phyloP scores from a whole-genome alignment of 768 basidiomycete species.

The Boletus edulis region DNA sequence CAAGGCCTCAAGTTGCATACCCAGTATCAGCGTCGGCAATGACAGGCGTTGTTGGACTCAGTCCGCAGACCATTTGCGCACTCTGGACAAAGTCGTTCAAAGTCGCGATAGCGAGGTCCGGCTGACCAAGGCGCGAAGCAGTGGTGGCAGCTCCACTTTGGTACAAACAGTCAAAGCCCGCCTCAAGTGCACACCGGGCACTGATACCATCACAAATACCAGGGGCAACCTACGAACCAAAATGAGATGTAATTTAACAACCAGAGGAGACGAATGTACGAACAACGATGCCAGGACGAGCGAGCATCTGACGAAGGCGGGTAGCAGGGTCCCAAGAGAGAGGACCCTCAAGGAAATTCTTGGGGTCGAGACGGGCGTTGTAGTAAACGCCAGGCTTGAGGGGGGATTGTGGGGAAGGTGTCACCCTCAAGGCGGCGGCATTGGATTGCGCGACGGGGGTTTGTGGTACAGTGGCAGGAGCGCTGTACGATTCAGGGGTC shows the following conservation, averaged over 20 bases:
- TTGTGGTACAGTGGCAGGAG: not conserved
- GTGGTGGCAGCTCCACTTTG: slow-evolving; percentile 83
- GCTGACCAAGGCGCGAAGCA: slow-evolving; percentile 72
- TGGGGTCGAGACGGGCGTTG: slow-evolving; percentile 67
- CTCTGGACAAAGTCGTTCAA: slow-evolving; percentile 73
- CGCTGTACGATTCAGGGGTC: slow-evolving; percentile 2
- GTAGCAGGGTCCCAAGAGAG: slow-evolving; percentile 68
- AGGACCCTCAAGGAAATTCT: slow-evolving; percentile 66
- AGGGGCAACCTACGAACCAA: slow-evolving; percentile 55
- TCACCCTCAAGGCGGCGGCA: not conserved
- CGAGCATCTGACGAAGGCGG: slow-evolving; percentile 66
- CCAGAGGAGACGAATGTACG: slow-evolving; percentile 20
- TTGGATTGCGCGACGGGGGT: slow-evolving; percentile 5
- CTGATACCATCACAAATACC: slow-evolving; percentile 81
- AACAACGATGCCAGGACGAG: slow-evolving; percentile 74
- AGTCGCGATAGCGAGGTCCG: slow-evolving; percentile 78
- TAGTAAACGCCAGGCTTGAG: slow-evolving; percentile 43
- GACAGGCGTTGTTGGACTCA: slow-evolving; percentile 64
- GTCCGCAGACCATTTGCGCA: slow-evolving; percentile 66
- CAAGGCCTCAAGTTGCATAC: slow-evolving; percentile 29
- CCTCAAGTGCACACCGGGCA: slow-evolving; percentile 75
- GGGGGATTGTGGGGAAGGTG: slow-evolving; percentile 9
- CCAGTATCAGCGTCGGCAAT: slow-evolving; percentile 83
- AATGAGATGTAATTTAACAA: not conserved
- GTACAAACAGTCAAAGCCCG: slow-evolving; percentile 75